Conservation (phyloP, 129 eudicot species). For the Sambucus nigra region DNA sequence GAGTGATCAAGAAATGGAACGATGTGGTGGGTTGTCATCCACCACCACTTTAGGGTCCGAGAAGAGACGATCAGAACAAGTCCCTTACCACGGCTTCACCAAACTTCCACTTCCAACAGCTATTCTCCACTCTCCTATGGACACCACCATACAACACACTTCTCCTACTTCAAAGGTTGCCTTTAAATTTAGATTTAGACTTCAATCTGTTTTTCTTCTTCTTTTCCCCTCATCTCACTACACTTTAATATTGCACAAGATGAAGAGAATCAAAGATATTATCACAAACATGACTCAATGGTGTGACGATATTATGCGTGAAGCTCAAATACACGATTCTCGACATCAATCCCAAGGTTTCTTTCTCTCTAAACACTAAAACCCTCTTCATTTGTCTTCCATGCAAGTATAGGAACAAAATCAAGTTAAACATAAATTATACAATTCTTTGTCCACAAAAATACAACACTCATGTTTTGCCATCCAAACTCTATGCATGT, state of each 20-base stretch:
- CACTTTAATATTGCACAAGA: constrained; percentile 9
- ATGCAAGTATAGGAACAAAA: too few relatives aligned
- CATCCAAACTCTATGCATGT: background rate
- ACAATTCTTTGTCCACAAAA: too few relatives aligned
- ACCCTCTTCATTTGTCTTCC: background rate
- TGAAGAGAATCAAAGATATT: constrained; percentile 21
- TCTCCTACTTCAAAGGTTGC: background rate
- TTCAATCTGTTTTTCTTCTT: too few relatives aligned
- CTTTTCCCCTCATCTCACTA: background rate
- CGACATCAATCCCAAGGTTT: background rate
- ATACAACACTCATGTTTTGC: background rate
- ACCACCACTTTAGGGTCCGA: background rate
- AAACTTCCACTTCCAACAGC: background rate
- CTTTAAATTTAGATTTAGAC: background rate
- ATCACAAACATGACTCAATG: constrained; percentile 27
- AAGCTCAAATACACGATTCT: constrained; percentile 14
- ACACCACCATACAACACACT: background rate
- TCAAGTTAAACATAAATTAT: background rate
- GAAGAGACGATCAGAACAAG: background rate
- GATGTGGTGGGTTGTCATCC: background rate
- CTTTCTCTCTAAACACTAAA: too few relatives aligned
- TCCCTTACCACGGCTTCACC: background rate
- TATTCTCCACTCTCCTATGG: background rate
- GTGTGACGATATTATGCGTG: constrained; percentile 12
- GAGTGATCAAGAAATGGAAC: background rate